Evolutionary conservation across 306 rosid species (phyloP), one percentile per base, ranked within the genome.

Genomic region (Vicia villosa): DNA sequence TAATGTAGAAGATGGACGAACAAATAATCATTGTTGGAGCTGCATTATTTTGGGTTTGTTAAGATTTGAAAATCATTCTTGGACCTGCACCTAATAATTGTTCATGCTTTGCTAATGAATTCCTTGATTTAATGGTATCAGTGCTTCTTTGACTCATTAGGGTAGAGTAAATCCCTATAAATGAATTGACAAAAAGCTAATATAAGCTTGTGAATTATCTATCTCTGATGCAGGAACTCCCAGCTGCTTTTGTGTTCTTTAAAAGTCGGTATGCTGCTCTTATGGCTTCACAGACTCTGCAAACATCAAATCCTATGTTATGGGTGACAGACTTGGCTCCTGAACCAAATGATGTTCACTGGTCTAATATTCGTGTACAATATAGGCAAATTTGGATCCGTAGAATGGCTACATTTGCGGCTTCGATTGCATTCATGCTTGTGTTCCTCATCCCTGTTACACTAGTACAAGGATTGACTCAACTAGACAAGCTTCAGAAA

Each of bases 201-300:
- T 10, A 5, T 63, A 14, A 49, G 28, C 26, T 21, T 40, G n/a
- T 58, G 13, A 49, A 20, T 52, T 51, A 37, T 65, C 46, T 17
- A 66, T 37, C 63, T 77, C 58, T 58, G 68, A 68, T 67, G 65
- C 88, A 95, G 97, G 97, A 87, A 66, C 82, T 88, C 65, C 79
- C 96, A 22, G 84, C 99, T 77, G 96, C 99, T 74, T 95, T 95
- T 83, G 97, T 95, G 68, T 95, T 95, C 85, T 95, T 95, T 84
- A 95, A 86, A 87, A 95, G 82, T 77, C 92, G 99, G 36, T 89
- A 86, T 76, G 92, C 90, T 75, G 96, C 99, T 68, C 74, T 71
- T 75, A 69, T 83, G 74, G 85, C 91, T 77, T 75, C 92, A 43
- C 76, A 68, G 69, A 68, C 81, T 80, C 86, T 77, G 76, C 99